Conservation (phyloP, 768 basidiomycete species). For the Leccinum longicurvipes region DNA sequence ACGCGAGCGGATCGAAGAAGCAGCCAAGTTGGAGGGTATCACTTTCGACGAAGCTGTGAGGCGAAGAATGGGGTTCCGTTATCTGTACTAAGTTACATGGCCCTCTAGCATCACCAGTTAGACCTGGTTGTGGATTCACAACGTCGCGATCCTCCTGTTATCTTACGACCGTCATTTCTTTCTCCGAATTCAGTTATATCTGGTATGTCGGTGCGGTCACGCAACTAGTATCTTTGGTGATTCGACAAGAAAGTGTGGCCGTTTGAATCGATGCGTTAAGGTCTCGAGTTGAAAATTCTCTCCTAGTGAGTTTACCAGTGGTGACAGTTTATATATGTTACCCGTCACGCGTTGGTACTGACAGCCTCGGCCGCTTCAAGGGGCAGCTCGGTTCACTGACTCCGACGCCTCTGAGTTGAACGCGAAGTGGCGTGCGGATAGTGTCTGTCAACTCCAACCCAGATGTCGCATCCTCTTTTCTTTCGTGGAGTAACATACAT, state of each 20-base stretch:
- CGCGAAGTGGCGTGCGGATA: too few species aligned
- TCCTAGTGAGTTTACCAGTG: too few species aligned
- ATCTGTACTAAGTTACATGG: conserved; percentile 39
- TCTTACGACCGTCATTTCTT: neutral
- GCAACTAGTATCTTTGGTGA: too few species aligned
- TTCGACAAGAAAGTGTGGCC: neutral
- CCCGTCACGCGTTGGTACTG: too few species aligned
- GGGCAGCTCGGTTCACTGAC: neutral
- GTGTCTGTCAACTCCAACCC: too few species aligned
- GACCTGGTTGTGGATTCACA: too few species aligned
- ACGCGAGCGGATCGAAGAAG: conserved; percentile 51
- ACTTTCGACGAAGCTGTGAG: conserved; percentile 58
- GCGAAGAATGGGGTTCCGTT: conserved; percentile 55
- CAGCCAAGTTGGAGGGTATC: conserved; percentile 56
- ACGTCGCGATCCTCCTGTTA: neutral
- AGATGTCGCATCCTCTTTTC: conserved; percentile 27
- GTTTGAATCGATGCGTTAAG: too few species aligned
- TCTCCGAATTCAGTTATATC: neutral
- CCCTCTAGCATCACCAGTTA: too few species aligned
- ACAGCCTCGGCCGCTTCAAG: neutral
- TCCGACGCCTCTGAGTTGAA: neutral
- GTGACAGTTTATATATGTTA: too few species aligned
- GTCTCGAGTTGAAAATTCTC: too few species aligned
- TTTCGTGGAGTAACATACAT: conserved; percentile 39
- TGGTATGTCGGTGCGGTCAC: too few species aligned